Evolutionary conservation across 305 asterid species (phyloP), one percentile per base, ranked within the genome.

Genomic region (Solanum hybrid): DNA sequence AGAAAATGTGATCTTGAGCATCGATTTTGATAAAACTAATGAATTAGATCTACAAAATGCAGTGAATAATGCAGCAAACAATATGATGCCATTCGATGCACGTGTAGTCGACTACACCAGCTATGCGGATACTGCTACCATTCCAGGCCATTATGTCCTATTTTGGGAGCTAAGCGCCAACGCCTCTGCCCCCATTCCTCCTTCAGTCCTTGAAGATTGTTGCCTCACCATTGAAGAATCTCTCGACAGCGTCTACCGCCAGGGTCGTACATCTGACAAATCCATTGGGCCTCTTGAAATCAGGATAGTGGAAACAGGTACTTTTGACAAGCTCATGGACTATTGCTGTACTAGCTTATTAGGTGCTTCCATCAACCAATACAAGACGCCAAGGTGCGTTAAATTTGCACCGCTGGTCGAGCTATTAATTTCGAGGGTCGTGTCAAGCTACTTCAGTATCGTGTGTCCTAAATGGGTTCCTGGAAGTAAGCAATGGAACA

Each of bases 401-500:
- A 93, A 91, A 86, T 90, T 69, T 12, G 90, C 92, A 85, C 94
- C 94, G 14, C 91, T 89, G 6, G 86, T 93, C n/a, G 95, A 93
- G 87, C 90, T 93, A 87, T 91, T 93, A 2, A 80, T 91, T n/a
- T 83, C 90, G 6, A 76, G 89, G 51, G 84, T 89, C 1, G 71
- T 85, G 69, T 90, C 89, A 7, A 42, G 83, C 74, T 84, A 90
- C 36, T 89, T 89, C 40, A 90, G 88, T 86, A 71, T 77, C 5
- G 8, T 6, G 35, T 73, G 22, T 28, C 78, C 78, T 0, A 97
- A 96, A 89, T 97, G 96, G 94, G 90, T 77, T n/a, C 94, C 96
- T 1, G 94, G 95, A 5, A 95, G 91, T 12, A 94, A 91, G 90
- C 96, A 94, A 90, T 96, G 98, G 97, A 92, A 46, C 90, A 91